Conservation (phyloP, 805 yeast species). For the Wickerhamiella parazyma region DNA sequence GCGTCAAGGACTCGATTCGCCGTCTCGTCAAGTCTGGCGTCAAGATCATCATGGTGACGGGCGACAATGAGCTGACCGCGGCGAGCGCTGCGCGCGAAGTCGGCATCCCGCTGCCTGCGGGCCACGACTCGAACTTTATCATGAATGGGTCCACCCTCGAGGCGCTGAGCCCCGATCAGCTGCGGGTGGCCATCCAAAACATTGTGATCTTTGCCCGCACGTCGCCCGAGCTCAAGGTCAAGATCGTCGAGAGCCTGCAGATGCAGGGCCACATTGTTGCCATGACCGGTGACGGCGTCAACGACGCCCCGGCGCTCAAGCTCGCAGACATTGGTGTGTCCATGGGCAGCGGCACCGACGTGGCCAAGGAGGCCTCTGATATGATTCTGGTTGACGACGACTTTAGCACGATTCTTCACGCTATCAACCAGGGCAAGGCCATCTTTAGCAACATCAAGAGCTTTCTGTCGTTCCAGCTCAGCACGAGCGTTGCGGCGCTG, state of each 20-base stretch:
- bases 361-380: slow-evolving; percentile 96
- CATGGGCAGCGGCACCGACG: slow-evolving; percentile 88
- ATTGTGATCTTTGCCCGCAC: slow-evolving; percentile 43
- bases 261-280: slow-evolving; percentile 87
- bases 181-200: slow-evolving; percentile 61
- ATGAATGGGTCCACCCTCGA: slow-evolving; percentile 79
- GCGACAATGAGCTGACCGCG: slow-evolving; percentile 42
- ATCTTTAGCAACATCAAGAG: slow-evolving; percentile 91
- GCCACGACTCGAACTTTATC: slow-evolving; percentile 45
- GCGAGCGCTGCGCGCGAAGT: slow-evolving; percentile 38
- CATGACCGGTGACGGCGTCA: slow-evolving; percentile 99
- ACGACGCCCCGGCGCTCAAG: slow-evolving; percentile 96
- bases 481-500: slow-evolving; percentile 91
- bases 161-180: slow-evolving; percentile 51
- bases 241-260: slow-evolving; percentile 36
- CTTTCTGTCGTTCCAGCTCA: slow-evolving; percentile 86
- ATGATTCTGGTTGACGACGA: slow-evolving; percentile 97
- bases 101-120: slow-evolving; percentile 49
- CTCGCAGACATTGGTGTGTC: slow-evolving; percentile 93
- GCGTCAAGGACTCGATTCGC: slow-evolving; percentile 62
- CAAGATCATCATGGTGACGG: slow-evolving; percentile 96
- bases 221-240: slow-evolving; percentile 39
- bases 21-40: slow-evolving; percentile 83
- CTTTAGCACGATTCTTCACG: slow-evolving; percentile 82
- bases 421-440: slow-evolving; percentile 96